Conservation (phyloP, 768 basidiomycete species). For the Termitomyces sp. region DNA sequence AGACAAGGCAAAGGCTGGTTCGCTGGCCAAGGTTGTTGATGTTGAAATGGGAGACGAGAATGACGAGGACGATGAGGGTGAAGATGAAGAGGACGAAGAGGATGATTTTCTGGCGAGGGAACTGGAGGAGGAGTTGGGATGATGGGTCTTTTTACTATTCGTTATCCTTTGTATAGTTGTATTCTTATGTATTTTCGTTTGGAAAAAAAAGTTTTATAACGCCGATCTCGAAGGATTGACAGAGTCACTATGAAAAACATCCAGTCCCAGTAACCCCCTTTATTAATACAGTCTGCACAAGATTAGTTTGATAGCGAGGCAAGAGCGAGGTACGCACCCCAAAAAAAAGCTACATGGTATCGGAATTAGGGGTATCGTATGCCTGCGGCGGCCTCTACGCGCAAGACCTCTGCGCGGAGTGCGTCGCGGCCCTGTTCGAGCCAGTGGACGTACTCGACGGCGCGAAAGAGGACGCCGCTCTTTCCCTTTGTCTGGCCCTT, state of each 20-base stretch:
- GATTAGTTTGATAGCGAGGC: too few relatives aligned
- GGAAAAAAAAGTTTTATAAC: too few relatives aligned
- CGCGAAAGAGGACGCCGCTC: slow-evolving; percentile 83
- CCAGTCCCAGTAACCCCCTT: too few relatives aligned
- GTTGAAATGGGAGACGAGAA: slow-evolving; percentile 32
- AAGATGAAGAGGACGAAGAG: slow-evolving; percentile 50
- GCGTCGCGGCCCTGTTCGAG: slow-evolving; percentile 79
- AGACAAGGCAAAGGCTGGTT: slow-evolving; percentile 14
- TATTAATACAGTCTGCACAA: too few relatives aligned
- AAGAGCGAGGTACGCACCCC: too few relatives aligned
- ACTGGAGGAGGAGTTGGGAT: slow-evolving; percentile 76
- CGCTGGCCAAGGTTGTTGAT: slow-evolving; percentile 16
- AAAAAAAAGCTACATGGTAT: too few relatives aligned
- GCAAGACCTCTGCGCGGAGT: slow-evolving; percentile 59
- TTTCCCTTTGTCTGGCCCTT: slow-evolving; percentile 80
- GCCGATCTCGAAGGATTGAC: too few relatives aligned
- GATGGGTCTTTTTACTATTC: slow-evolving; percentile 18
- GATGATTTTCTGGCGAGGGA: slow-evolving; percentile 82
- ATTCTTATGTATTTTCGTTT: too few relatives aligned
- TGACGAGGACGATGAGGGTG: slow-evolving; percentile 43
- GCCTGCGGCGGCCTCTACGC: slow-evolving; percentile 64
- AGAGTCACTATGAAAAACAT: too few relatives aligned
- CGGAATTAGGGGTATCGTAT: slow-evolving; percentile 28
- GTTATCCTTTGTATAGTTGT: too few relatives aligned
- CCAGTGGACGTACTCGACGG: slow-evolving; percentile 82